Conservation (phyloP, 495 filamentous ascomycete genomes). For the Hypoxylon trugodes region DNA sequence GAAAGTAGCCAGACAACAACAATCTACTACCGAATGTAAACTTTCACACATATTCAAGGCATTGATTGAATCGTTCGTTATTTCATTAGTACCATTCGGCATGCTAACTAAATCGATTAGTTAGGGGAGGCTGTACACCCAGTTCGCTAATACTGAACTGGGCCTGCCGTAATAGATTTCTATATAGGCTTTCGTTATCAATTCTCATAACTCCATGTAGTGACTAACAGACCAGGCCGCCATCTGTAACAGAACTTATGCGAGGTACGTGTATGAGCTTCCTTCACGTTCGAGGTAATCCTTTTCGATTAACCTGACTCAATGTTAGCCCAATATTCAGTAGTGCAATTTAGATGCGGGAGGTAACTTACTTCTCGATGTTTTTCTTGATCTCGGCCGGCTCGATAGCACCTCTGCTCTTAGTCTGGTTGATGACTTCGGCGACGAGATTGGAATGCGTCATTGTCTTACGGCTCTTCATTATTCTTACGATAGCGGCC, state of each 20-base stretch:
- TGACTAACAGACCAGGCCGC: too few relatives aligned
- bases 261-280: conserved; percentile 82
- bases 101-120: background rate
- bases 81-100: background rate
- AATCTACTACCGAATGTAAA: too few relatives aligned
- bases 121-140: background rate
- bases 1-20: too few relatives aligned
- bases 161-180: background rate
- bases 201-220: too few relatives aligned
- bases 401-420: conserved; percentile 82
- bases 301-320: conserved; percentile 84
- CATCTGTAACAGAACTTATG: conserved; percentile 56
- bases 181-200: too few relatives aligned
- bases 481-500: conserved; percentile 94
- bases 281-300: conserved; percentile 92
- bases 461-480: conserved; percentile 94
- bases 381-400: conserved; percentile 90
- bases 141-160: background rate
- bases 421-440: conserved; percentile 90
- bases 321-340: background rate
- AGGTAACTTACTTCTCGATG: conserved; percentile 81
- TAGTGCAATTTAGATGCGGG: background rate
- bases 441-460: conserved; percentile 80
- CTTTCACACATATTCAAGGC: too few relatives aligned
- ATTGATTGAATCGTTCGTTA: background rate